A percentile compares a stretch with the other conserved stretches of the same genome.
Conservation (phyloP, 1,139 yeast genomes). For the Candida sp. region DNA sequence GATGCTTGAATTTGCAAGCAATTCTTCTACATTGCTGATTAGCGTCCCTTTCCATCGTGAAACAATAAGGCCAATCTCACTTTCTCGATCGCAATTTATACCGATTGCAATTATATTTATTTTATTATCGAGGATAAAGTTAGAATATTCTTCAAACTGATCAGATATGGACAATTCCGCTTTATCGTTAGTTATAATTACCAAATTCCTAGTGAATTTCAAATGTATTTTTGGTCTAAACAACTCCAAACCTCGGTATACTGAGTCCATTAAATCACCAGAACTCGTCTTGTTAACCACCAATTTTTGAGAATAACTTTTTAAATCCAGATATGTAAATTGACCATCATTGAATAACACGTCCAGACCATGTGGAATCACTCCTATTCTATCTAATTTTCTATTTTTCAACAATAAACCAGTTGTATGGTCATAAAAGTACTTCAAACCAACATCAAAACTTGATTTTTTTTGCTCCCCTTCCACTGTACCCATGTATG, state of each 20-base stretch:
- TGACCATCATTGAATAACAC: constrained; percentile 19
- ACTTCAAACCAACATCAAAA: constrained; percentile 35
- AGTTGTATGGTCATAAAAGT: constrained; percentile 39
- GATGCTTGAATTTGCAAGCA: constrained; percentile 17
- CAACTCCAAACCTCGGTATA: constrained; percentile 26
- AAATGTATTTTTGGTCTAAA: constrained; percentile 17
- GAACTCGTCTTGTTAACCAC: constrained; percentile 5
- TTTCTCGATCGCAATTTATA: constrained; percentile 13
- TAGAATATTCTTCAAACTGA: background rate
- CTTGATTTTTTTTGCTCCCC: constrained; percentile 20
- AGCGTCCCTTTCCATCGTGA: constrained; percentile 8
- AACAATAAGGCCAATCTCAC: constrained; percentile 11
- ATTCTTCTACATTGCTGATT: constrained; percentile 12
- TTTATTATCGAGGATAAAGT: constrained; percentile 1
- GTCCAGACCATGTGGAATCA: constrained; percentile 27
- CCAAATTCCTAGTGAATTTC: constrained; percentile 34
- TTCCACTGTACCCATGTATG: constrained; percentile 32
- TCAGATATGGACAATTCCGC: constrained; percentile 1
- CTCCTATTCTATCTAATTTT: constrained; percentile 53
- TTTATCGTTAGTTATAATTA: constrained; percentile 43
- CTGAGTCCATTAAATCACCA: constrained; percentile 22
- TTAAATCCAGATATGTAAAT: constrained; percentile 20
- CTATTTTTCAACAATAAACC: constrained; percentile 47
- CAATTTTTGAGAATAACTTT: constrained; percentile 10
- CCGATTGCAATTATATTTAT: constrained; percentile 10